phyloP scores from a whole-genome alignment of 2,329 filamentous ascomycete genomes.

The Plectosphaerella sp. region DNA sequence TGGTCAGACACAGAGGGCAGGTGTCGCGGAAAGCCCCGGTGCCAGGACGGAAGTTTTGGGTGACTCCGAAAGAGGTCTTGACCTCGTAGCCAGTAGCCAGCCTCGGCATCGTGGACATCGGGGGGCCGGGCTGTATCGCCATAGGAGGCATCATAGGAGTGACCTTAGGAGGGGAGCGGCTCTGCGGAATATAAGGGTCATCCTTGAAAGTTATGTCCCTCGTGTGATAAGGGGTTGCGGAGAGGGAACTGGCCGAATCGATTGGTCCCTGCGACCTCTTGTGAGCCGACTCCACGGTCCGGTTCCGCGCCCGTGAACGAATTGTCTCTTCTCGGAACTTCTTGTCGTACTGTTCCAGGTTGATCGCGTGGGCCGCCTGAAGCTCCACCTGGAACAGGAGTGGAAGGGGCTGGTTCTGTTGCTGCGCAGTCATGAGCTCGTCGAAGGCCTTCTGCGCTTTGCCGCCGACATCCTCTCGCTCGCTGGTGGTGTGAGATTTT shows the following conservation, averaged over 20 bases:
- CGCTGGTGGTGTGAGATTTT: not conserved
- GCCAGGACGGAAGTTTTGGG: not conserved
- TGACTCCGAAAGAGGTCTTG: not conserved
- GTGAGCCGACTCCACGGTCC: too few relatives aligned
- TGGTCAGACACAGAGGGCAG: not conserved
- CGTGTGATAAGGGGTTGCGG: too few relatives aligned
- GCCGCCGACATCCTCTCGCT: not conserved
- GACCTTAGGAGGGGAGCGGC: too few relatives aligned
- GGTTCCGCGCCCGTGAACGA: not conserved
- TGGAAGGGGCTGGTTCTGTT: not conserved
- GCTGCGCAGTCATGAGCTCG: not conserved
- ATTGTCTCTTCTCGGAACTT: not conserved
- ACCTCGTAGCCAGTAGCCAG: not conserved
- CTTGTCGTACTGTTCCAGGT: not conserved
- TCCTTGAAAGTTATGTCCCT: too few relatives aligned
- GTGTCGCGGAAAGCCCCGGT: not conserved
- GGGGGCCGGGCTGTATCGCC: not conserved
- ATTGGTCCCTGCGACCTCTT: too few relatives aligned
- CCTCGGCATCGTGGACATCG: not conserved
- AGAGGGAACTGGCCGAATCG: too few relatives aligned
- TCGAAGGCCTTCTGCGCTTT: not conserved
- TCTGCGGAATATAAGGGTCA: too few relatives aligned
- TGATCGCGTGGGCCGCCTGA: not conserved
- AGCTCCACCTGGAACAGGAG: not conserved
- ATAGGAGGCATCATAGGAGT: not conserved